A percentile compares a stretch with the other conserved stretches of the same genome.
Conservation (phyloP, 1,284 basidiomycete genomes). For the Thecaphora frezii region DNA sequence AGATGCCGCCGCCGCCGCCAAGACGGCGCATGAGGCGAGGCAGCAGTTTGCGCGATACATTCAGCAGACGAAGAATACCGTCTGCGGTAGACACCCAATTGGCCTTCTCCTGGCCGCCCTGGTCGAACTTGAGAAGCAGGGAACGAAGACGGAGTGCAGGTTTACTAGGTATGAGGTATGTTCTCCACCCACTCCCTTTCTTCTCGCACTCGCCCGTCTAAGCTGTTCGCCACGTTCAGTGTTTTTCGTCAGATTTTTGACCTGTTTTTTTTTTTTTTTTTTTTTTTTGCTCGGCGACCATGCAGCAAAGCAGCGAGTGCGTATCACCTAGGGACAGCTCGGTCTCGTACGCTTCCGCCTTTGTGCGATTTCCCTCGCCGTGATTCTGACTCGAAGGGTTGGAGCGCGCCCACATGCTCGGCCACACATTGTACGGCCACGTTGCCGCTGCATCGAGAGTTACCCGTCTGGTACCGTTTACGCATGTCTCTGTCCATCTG, state of each 20-base stretch:
- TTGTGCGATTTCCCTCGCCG: constrained; percentile 16
- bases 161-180: constrained; percentile 51
- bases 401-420: no score
- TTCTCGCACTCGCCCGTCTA: no score
- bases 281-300: background rate
- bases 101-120: constrained; percentile 83
- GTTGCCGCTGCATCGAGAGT: no score
- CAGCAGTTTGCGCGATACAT: constrained; percentile 68
- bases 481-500: no score
- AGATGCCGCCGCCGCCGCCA: constrained; percentile 49
- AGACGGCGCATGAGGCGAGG: constrained; percentile 36
- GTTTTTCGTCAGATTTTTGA: background rate
- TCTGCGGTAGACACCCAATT: constrained; percentile 94
- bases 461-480: no score
- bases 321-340: constrained; percentile 73
- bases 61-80: constrained; percentile 83
- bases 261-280: no score
- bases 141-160: constrained; percentile 25
- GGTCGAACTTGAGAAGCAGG: constrained; percentile 65
- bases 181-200: constrained; percentile 21
- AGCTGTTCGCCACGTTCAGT: background rate
- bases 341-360: constrained; percentile 93
- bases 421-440: no score
- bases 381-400: no score
- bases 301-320: constrained; percentile 76